A percentile compares a stretch with the other conserved stretches of the same genome.
phyloP scores from a whole-genome alignment of 345 rosid genomes.

The Gossypium stocksii region DNA sequence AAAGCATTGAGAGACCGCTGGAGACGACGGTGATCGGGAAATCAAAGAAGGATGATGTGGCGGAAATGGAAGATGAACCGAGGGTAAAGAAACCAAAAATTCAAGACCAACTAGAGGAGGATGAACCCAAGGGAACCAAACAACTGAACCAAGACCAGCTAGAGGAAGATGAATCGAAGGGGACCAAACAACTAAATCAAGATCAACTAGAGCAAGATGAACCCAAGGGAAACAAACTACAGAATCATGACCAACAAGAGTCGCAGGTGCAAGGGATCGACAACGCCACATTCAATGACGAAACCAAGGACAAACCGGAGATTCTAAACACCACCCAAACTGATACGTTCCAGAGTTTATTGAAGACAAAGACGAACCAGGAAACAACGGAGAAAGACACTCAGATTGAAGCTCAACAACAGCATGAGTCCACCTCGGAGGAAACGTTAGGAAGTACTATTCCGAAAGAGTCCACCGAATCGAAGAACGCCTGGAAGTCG shows the following conservation, averaged over 20 bases:
- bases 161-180: slow-evolving; percentile 26
- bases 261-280: slow-evolving; percentile 1
- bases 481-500: slow-evolving; percentile 69
- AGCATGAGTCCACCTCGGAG: slow-evolving; percentile 12
- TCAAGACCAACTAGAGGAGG: slow-evolving; percentile 23
- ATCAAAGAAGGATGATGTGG: slow-evolving; percentile 27
- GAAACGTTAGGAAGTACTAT: slow-evolving; percentile 40
- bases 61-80: slow-evolving; percentile 23
- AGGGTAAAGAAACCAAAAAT: slow-evolving; percentile 30
- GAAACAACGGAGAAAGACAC: slow-evolving; percentile 24
- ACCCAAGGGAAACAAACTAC: slow-evolving; percentile 25
- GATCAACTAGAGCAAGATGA: not conserved
- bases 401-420: slow-evolving; percentile 13
- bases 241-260: slow-evolving; percentile 22
- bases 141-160: slow-evolving; percentile 27
- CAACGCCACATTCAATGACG: slow-evolving; percentile 24
- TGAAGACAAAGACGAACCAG: slow-evolving; percentile 18
- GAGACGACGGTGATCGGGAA: slow-evolving; percentile 11
- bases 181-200: slow-evolving; percentile 29
- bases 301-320: slow-evolving; percentile 26
- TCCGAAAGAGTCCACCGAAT: slow-evolving; percentile 74
- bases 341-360: slow-evolving; percentile 19
- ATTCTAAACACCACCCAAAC: slow-evolving; percentile 13
- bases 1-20: slow-evolving; percentile 19
- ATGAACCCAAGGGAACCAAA: slow-evolving; percentile 29